Evolutionary conservation across 129 eudicot species (phyloP).

Genomic region (Heracleum sosnowskyi): DNA sequence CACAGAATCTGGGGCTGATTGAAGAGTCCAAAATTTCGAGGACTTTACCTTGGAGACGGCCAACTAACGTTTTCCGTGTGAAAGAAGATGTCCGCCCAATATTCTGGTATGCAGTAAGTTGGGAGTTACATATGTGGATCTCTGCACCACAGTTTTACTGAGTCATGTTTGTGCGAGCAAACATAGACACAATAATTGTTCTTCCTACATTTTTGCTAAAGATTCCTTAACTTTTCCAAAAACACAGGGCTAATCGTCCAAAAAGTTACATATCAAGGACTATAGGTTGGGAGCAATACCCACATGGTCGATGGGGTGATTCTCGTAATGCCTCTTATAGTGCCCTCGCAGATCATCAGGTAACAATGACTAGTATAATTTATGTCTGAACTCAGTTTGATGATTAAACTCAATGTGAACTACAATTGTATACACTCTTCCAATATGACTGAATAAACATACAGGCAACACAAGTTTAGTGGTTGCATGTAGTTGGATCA

Average conservation of each 20-base stretch:
- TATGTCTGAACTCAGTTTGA: not conserved
- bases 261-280: conserved; percentile 95
- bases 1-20: conserved; percentile 89
- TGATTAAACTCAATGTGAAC: not conserved
- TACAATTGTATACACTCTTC: not conserved
- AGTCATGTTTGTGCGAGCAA: not conserved
- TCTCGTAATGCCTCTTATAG: conserved; percentile 88
- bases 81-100: conserved; percentile 96
- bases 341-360: conserved; percentile 87
- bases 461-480: not conserved
- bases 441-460: not conserved
- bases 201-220: not conserved
- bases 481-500: not conserved
- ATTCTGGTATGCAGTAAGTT: conserved; percentile 53
- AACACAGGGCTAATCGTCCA: conserved; percentile 94
- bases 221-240: not conserved
- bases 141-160: not conserved
- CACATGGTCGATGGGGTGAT: conserved; percentile 96
- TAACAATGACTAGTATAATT: conserved; percentile 17
- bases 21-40: conserved; percentile 84
- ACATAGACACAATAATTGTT: not conserved
- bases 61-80: conserved; percentile 77
- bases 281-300: conserved; percentile 86
- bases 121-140: not conserved
- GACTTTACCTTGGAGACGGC: conserved; percentile 94